Evolutionary conservation across 345 rosid species (phyloP).

Genomic region (Euphorbia peplus): DNA sequence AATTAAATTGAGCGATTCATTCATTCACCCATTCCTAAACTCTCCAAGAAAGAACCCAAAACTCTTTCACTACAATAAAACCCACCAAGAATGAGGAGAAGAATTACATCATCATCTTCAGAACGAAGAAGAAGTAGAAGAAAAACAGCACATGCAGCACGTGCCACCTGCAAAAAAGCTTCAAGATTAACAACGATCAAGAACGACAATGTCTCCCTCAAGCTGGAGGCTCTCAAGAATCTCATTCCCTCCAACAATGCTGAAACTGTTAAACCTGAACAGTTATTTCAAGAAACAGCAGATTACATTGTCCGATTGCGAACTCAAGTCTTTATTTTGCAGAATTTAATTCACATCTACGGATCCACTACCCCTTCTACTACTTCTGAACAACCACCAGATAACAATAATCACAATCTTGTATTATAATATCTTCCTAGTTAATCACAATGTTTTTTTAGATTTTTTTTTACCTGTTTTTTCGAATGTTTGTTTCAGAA

Average conservation of each 20-base stretch:
- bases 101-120: background rate
- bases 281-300: conserved; percentile 73
- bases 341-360: conserved; percentile 58
- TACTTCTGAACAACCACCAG: too few relatives aligned
- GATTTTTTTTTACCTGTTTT: background rate
- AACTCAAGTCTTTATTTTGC: conserved; percentile 63
- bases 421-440: conserved; percentile 19
- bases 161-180: conserved; percentile 8
- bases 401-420: conserved; percentile 15
- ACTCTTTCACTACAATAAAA: conserved; percentile 19
- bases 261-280: conserved; percentile 35
- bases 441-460: background rate
- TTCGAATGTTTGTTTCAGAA: conserved; percentile 5
- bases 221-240: conserved; percentile 66
- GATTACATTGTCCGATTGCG: conserved; percentile 69
- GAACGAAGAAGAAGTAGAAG: conserved; percentile 2
- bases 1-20: too few relatives aligned
- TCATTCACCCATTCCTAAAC: background rate
- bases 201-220: conserved; percentile 43
- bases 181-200: background rate
- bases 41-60: conserved; percentile 24
- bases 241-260: conserved; percentile 46
- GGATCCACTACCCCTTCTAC: conserved; percentile 37
- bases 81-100: conserved; percentile 10
- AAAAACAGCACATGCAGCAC: background rate